Base-by-base conservation (phyloP, 345 rosid species). In the Garcia nutans region DNA sequence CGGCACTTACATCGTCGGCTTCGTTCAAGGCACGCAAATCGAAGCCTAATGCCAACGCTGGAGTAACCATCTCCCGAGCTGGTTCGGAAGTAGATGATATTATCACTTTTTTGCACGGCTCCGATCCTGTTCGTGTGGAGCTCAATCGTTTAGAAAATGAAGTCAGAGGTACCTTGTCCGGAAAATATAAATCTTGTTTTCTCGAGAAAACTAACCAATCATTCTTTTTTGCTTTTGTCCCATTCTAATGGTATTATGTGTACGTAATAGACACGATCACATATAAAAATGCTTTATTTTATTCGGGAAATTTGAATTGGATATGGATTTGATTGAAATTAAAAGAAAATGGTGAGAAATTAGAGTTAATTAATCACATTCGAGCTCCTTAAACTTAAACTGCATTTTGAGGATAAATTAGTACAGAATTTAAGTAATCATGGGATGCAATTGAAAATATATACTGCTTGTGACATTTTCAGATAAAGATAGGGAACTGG, bases 101-200 rank as follows among this genome's bases (percentile, higher is more conserved):
- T 80, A 68, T 82, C 59, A 74, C 85, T 24, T 76, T 84, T 19
- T 73, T 86, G 60, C 89, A 86, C 77, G 89, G 89, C 73, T 86
- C 89, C 75, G 89, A 86, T 80, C 89, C 89, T 23, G 83, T 86
- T 57, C 83, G 85, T 64, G 81, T 86, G 55, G 89, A 86, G 81
- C 89, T 86, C 76, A 71, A 78, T 73, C 89, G 89, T 23, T 87
- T 86, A 72, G 85, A 80, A 55, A 86, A 86, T 67, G 87, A 78
- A 74, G 70, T 84, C 73, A 78, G 89, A 82, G 89, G 89, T 86
- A 60, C 41, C 5, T 74, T 22, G 15, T 23, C 24, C 26, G 37
- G 33, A 17, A 54, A 49, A 62, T 45, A 19, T 11, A 47, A 17
- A n/a, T 37, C 11, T 22, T 8, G 22, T n/a, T 44, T 4, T 17